Conservation (phyloP, 2,329 filamentous ascomycete genomes). For the Diplodia intermedia region DNA sequence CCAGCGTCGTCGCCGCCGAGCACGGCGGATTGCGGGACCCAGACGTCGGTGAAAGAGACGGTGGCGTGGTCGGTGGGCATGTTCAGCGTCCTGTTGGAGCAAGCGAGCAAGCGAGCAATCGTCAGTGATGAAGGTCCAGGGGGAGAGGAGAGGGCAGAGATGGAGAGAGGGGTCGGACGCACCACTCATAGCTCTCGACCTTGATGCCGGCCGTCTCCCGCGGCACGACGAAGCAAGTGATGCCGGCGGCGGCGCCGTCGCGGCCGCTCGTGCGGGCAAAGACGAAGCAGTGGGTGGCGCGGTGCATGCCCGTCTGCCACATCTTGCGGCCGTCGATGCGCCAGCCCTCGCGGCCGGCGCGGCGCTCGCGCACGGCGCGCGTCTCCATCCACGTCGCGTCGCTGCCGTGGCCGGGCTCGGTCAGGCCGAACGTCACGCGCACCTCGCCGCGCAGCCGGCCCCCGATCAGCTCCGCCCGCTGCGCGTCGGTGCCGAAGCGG, state of each 20-base stretch:
- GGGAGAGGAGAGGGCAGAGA: background rate
- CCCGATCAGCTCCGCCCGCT: constrained; percentile 62
- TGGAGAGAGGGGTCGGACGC: background rate
- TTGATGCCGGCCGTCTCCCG: constrained; percentile 59
- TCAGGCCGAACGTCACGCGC: constrained; percentile 66
- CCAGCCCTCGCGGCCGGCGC: constrained; percentile 57
- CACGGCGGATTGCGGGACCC: constrained; percentile 60
- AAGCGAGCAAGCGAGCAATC: no score
- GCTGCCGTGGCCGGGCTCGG: constrained; percentile 67
- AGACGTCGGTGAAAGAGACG: constrained; percentile 63
- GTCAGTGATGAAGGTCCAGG: background rate
- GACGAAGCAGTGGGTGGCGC: constrained; percentile 66
- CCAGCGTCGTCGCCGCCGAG: constrained; percentile 62
- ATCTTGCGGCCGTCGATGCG: constrained; percentile 66
- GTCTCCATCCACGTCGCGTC: constrained; percentile 70
- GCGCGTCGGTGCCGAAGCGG: constrained; percentile 63
- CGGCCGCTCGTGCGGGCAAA: constrained; percentile 66
- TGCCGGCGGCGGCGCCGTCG: constrained; percentile 61
- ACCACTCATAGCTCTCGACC: constrained; percentile 66
- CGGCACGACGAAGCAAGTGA: constrained; percentile 68
- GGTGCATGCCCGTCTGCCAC: constrained; percentile 70
- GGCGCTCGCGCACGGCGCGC: constrained; percentile 52
- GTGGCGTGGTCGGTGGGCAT: constrained; percentile 72
- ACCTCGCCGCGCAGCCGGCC: constrained; percentile 61
- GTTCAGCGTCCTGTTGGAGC: constrained; percentile 61